Evolutionary conservation across 257 asterid genomes (phyloP).

Genomic region (Primulina eburnea): DNA sequence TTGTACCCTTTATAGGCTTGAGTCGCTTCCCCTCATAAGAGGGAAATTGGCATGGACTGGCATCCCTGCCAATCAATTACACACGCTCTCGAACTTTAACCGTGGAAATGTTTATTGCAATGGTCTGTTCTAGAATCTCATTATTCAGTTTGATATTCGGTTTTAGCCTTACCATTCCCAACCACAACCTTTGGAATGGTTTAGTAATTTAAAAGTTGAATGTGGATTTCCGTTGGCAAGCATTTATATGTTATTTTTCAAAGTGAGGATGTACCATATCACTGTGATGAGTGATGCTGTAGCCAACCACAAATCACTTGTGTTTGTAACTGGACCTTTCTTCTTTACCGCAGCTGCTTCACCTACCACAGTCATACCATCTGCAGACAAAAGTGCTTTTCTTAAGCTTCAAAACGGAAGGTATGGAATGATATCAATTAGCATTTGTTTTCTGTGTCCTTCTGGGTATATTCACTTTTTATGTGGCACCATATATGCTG

Average conservation of each 20-base stretch:
- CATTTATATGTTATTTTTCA: background rate
- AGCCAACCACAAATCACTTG: conserved; percentile 8
- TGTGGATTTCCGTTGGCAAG: conserved; percentile 23
- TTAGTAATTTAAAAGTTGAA: conserved; percentile 23
- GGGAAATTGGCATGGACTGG: conserved; percentile 79
- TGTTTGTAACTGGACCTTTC: conserved; percentile 28
- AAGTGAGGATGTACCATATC: conserved; percentile 4
- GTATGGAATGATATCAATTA: conserved; percentile 32
- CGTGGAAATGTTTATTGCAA: conserved; percentile 79
- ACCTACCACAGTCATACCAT: conserved; percentile 47
- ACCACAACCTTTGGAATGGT: conserved; percentile 35
- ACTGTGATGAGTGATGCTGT: conserved; percentile 21
- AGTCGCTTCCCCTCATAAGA: conserved; percentile 55
- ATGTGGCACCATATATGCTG: conserved; percentile 7
- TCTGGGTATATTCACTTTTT: conserved; percentile 6
- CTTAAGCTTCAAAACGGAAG: conserved; percentile 99
- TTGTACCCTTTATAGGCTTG: conserved; percentile 61
- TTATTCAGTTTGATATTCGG: conserved; percentile 72
- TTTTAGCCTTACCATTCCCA: conserved; percentile 40
- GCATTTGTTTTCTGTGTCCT: conserved; percentile 4
- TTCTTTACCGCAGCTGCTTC: conserved; percentile 65
- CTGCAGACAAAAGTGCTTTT: conserved; percentile 62
- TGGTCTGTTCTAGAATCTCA: conserved; percentile 97
- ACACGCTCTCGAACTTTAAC: conserved; percentile 59
- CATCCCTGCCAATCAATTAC: conserved; percentile 66